phyloP scores from a whole-genome alignment of 2,329 filamentous ascomycete genomes.

The Blastomyces silverae region DNA sequence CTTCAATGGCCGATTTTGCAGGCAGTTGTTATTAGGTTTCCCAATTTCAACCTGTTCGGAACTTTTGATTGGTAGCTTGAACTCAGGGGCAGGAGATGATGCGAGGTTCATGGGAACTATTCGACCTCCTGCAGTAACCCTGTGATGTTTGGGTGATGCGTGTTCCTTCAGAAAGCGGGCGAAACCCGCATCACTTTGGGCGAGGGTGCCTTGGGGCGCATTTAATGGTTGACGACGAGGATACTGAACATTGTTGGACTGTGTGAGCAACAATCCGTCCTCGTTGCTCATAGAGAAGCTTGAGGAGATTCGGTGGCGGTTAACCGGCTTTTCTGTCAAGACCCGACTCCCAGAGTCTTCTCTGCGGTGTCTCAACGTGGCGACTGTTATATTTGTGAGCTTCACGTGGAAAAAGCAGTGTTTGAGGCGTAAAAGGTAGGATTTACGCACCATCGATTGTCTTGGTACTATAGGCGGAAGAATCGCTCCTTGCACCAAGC shows the following conservation, averaged over 20 bases:
- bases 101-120: conserved; percentile 43
- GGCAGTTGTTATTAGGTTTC: not conserved
- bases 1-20: not conserved
- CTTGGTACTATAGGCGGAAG: not conserved
- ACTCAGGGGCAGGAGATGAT: conserved; percentile 32
- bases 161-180: conserved; percentile 43
- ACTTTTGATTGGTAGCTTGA: conserved; percentile 27
- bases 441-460: conserved; percentile 6
- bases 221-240: conserved; percentile 31
- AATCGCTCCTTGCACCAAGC: conserved; percentile 13
- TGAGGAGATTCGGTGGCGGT: conserved; percentile 25
- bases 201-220: conserved; percentile 29
- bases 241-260: conserved; percentile 22
- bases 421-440: not conserved
- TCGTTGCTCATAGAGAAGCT: conserved; percentile 24
- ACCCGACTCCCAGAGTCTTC: conserved; percentile 19
- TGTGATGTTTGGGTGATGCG: conserved; percentile 44
- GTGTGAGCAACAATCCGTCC: conserved; percentile 18
- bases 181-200: conserved; percentile 40
- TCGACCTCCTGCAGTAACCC: conserved; percentile 45
- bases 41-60: conserved; percentile 14
- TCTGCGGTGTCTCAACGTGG: not conserved
- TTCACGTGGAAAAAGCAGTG: not conserved
- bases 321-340: conserved; percentile 27
- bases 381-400: not conserved